Evolutionary conservation across 1,139 yeast species (phyloP), one percentile per base, ranked within the genome.

Genomic region (Scheffersomyces illinoinensis): DNA sequence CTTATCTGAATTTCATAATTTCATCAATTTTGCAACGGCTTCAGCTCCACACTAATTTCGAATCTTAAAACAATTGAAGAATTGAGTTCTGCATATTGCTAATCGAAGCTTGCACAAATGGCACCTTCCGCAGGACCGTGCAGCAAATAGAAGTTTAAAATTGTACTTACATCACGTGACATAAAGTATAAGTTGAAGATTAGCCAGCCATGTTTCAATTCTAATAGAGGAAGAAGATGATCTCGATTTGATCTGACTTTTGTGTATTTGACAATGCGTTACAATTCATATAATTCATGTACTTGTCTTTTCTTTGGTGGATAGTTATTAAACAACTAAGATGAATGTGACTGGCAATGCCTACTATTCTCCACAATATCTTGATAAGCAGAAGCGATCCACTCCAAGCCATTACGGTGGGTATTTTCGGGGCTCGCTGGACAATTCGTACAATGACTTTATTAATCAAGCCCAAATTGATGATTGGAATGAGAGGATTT

Each of bases 301-400:
- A 33, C 43, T 7, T 33, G 17, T 14, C 43, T 33, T 33, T 33
- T 33, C 43, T 33, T 33, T 8, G 3, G 7, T 33, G 17, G 12
- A 33, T 2, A 4, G 17, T 10, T 33, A 2, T 2, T 17, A 10
- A 4, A 33, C 17, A 33, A 33, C 14, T 33, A 33, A 33, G 43
- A 69, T 69, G 73, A 69, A 69, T 58, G 73, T 69, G 53, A 65
- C 72, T 19, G 64, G 64, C 26, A 64, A 68, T 43, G 73, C 70
- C 19, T 69, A 70, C 64, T 70, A 60, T 56, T 63, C 72, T 48
- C 60, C 68, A 14, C 66, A 63, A 56, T 70, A 68, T 56, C 61
- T 69, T 47, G 67, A 67, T 24, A 61, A 60, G 53, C 60, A 61
- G 58, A 60, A 60, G 48, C 61, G 59, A 46, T 57, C 66, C 20